Evolutionary conservation across 176 grass and related monocot species (phyloP).

Genomic region (Aegilops tauschii): DNA sequence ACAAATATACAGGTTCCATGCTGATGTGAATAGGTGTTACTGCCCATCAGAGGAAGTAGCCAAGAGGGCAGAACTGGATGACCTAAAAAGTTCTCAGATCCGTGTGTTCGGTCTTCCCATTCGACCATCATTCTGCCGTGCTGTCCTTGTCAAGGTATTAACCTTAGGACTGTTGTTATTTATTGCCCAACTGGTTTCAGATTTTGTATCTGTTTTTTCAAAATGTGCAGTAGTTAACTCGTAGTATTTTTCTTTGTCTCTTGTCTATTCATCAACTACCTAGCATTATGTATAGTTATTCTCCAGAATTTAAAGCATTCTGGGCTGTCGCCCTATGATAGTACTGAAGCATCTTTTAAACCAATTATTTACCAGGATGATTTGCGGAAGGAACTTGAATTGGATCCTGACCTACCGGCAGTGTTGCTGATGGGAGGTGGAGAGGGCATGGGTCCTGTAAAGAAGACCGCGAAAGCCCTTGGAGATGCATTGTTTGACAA

Average conservation of each 20-base stretch:
- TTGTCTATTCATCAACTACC: not conserved
- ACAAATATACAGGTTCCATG: slow-evolving; percentile 68
- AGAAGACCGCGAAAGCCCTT: slow-evolving; percentile 90
- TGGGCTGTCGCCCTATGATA: not conserved
- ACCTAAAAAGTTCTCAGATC: slow-evolving; percentile 73
- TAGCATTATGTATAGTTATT: not conserved
- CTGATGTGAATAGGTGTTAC: slow-evolving; percentile 94
- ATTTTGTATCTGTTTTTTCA: not conserved
- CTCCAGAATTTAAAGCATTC: not conserved
- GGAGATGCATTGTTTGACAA: slow-evolving; percentile 80
- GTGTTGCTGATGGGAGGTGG: slow-evolving; percentile 96
- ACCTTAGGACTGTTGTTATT: not conserved
- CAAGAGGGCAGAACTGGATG: slow-evolving; percentile 85
- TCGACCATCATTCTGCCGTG: slow-evolving; percentile 91
- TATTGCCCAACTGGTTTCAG: not conserved
- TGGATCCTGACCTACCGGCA: slow-evolving; percentile 87
- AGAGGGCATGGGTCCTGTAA: slow-evolving; percentile 99
- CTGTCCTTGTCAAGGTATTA: slow-evolving; percentile 83
- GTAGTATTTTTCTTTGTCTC: too few species aligned
- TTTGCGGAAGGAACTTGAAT: slow-evolving; percentile 75
- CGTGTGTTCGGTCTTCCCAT: slow-evolving; percentile 90
- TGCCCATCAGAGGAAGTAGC: slow-evolving; percentile 95
- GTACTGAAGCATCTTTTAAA: not conserved
- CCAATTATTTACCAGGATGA: slow-evolving; percentile 48
- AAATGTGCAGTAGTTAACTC: too few species aligned